Evolutionary conservation across 129 eudicot species (phyloP), one percentile per base, ranked within the genome.

Genomic region (Cynara cardunculus): DNA sequence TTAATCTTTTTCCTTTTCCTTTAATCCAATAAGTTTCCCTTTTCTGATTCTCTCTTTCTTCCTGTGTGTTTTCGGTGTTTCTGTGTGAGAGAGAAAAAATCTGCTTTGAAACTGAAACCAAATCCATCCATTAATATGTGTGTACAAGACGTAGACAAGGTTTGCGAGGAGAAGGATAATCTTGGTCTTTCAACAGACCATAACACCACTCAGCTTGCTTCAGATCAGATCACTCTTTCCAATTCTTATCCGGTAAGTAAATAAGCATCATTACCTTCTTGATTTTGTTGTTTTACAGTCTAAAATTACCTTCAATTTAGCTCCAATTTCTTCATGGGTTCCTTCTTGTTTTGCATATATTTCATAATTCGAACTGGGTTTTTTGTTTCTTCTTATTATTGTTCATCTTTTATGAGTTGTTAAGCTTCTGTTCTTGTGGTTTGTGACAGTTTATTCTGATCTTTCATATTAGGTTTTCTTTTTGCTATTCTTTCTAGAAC

Each of bases 81-180:
- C 71, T 75, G 85, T 81, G 80, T 67, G 85, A 28, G 69, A 75
- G 77, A 77, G 74, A 82, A 66, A 49, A 80, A 81, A 64, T 73
- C 79, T 84, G 89, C 83, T 68, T 34, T 37, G 71, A 75, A 61
- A 44, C 73, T 77, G 79, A 37, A 72, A 31, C 73, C 76, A 69
- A 13, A 49, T 66, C 46, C 70, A 53, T 72, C 70, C 24, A 28
- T 25, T 21, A 87, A 80, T 74, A 93, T 92, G 97, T 89, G 96
- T 83, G 84, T 90, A 69, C 96, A 92, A 84, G 97, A 88, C 61
- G 76, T 85, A 79, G 94, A 92, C 30, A 78, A 85, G 80, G 91
- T 77, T 72, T 74, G 83, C 64, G 96, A 87, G 53, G 90, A 82
- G 76, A 92, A 86, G 77, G 92, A 91, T 68, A 80, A 87, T 71